Conservation (phyloP, 257 asterid species). For the Petunia axillaris region DNA sequence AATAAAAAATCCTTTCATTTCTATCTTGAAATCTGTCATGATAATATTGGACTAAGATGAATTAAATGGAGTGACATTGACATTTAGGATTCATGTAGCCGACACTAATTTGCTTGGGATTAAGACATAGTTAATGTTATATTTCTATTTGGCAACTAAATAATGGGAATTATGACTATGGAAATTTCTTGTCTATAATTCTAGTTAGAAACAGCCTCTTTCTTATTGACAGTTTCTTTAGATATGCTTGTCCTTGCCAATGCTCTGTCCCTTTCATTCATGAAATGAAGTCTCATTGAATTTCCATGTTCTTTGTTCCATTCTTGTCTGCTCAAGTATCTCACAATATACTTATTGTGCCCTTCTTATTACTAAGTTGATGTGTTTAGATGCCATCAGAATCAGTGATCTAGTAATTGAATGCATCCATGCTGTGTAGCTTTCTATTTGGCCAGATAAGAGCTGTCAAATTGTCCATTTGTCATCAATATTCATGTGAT, state of each 20-base stretch:
- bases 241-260: background rate
- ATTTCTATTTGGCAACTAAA: background rate
- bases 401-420: background rate
- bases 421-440: background rate
- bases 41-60: background rate
- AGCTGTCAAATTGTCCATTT: constrained; percentile 19
- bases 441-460: background rate
- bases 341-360: background rate
- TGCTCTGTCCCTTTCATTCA: constrained; percentile 9
- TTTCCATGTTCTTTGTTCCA: background rate
- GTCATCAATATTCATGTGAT: background rate
- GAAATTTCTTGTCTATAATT: background rate
- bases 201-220: background rate
- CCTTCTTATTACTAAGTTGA: background rate
- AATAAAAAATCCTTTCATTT: background rate
- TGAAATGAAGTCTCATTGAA: background rate
- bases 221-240: background rate
- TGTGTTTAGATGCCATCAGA: background rate
- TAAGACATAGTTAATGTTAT: background rate
- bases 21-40: background rate
- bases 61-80: background rate
- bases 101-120: background rate
- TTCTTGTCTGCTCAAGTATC: background rate
- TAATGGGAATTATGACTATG: background rate
- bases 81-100: background rate